These are phyloP conservation scores for Xylariaceae sp. DNA, from an alignment of 2,329 filamentous ascomycete genomes.

Conservation along the genomic window DNA sequence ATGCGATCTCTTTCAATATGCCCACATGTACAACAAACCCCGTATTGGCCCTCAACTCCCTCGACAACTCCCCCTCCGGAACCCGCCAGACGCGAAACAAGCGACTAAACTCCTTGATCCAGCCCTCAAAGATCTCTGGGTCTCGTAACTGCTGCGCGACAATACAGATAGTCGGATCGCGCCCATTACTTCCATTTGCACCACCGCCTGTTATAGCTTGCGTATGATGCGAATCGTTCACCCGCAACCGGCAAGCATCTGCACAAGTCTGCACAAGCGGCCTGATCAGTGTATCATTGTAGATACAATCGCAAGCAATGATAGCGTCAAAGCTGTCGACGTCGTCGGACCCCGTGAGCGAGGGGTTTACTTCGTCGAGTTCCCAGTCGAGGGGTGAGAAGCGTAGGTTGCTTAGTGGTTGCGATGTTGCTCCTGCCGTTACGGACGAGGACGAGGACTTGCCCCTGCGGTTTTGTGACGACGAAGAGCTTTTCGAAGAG, in stretches of 20 bases:
- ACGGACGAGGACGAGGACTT: constrained; percentile 11
- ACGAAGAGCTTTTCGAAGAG: background rate
- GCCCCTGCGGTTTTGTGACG: constrained; percentile 21
- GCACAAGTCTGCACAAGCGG: constrained; percentile 80
- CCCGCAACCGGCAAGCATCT: constrained; percentile 64
- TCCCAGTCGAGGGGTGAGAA: constrained; percentile 82
- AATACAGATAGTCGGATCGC: constrained; percentile 63
- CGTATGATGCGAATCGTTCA: constrained; percentile 5
- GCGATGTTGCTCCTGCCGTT: constrained; percentile 5
- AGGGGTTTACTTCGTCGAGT: constrained; percentile 48
- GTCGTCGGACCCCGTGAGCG: constrained; percentile 35
- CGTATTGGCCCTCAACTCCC: constrained; percentile 56
- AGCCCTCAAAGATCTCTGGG: constrained; percentile 78
- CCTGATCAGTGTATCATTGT: constrained; percentile 80
- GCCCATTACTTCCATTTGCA: constrained; percentile 5
- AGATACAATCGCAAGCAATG: constrained; percentile 89
- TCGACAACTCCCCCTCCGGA: constrained; percentile 57
- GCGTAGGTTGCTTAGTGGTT: no score
- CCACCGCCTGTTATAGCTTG: no score
- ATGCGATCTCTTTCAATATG: constrained; percentile 43
- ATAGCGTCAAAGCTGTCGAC: constrained; percentile 63
- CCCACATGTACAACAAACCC: constrained; percentile 85
- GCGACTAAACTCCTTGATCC: constrained; percentile 65
- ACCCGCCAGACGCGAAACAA: constrained; percentile 75
- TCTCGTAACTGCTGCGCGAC: constrained; percentile 87